Conservation (phyloP, 139 green algal species). For the Chlorella sp. region DNA sequence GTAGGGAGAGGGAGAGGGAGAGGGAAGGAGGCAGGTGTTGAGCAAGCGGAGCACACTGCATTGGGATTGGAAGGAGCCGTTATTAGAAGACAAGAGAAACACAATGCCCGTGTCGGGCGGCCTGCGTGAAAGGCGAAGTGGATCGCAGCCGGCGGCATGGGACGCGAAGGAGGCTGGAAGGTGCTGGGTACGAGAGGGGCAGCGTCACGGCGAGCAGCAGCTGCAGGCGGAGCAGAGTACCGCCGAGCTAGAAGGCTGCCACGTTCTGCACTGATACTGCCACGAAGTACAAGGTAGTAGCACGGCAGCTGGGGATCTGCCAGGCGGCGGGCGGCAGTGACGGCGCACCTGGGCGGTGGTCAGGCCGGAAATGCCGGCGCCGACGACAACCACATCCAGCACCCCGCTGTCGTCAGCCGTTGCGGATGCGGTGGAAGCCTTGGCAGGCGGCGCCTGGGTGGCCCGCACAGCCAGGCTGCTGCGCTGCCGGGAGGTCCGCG, state of each 20-base stretch:
- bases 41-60: background rate
- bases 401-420: background rate
- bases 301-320: background rate
- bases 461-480: background rate
- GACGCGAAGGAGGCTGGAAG: background rate
- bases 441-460: background rate
- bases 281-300: background rate
- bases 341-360: constrained; percentile 60
- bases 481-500: background rate
- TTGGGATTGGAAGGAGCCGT: too few species aligned
- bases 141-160: too few species aligned
- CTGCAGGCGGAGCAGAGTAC: background rate
- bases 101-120: background rate
- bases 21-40: background rate
- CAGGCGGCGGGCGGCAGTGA: background rate
- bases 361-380: constrained; percentile 63
- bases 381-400: constrained; percentile 53
- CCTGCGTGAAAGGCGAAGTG: too few species aligned
- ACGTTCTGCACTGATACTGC: background rate
- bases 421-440: background rate
- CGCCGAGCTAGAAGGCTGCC: too few species aligned
- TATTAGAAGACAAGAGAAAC: too few species aligned
- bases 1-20: background rate
- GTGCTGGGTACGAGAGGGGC: background rate
- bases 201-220: background rate